phyloP scores from a whole-genome alignment of 2,329 filamentous ascomycete genomes.

The Coniosporium tulheliwenetii region DNA sequence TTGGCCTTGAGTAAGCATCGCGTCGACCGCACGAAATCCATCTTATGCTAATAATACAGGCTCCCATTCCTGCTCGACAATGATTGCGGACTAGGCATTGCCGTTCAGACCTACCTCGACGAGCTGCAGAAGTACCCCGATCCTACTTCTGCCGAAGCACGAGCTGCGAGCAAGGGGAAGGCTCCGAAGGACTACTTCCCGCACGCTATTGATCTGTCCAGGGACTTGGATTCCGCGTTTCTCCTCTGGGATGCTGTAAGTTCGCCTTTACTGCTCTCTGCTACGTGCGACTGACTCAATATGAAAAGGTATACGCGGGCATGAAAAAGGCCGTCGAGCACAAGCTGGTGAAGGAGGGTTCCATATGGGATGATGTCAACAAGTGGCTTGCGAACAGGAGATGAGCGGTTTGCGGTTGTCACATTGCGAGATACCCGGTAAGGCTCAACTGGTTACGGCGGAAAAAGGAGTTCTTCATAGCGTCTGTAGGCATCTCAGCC shows the following conservation, averaged over 20 bases:
- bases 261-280: constrained; percentile 6
- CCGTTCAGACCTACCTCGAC: constrained; percentile 65
- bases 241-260: constrained; percentile 50
- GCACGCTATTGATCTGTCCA: constrained; percentile 40
- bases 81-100: constrained; percentile 63
- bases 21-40: constrained; percentile 22
- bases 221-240: constrained; percentile 44
- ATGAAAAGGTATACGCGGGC: constrained; percentile 37
- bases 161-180: constrained; percentile 35
- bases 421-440: no score
- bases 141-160: constrained; percentile 32
- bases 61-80: constrained; percentile 55
- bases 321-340: constrained; percentile 36
- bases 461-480: no score
- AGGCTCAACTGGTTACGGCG: no score
- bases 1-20: constrained; percentile 53
- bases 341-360: constrained; percentile 23
- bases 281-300: neutral
- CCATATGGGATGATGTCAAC: constrained; percentile 43
- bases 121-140: constrained; percentile 47
- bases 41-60: constrained; percentile 8
- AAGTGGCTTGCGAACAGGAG: constrained; percentile 32
- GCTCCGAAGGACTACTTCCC: constrained; percentile 40
- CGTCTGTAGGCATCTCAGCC: no score
- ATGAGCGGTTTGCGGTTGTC: no score